phyloP scores from a whole-genome alignment of 2,329 filamentous ascomycete genomes.

The Ophiognomonia clavigignenti-juglandacearum region DNA sequence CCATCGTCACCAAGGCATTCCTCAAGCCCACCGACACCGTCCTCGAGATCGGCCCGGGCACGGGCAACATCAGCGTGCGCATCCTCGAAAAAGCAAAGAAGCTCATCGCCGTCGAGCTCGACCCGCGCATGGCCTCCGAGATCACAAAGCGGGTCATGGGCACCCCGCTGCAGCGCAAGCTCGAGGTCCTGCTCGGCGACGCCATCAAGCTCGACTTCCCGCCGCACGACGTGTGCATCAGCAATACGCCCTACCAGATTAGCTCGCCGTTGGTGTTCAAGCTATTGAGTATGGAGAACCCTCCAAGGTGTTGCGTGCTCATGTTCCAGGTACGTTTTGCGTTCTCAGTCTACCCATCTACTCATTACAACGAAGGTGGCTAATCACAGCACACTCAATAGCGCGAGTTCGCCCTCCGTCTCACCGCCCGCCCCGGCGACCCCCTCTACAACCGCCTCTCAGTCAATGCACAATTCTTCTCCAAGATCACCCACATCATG shows the following conservation, averaged over 20 bases:
- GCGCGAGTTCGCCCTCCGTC: conserved; percentile 84
- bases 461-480: conserved; percentile 91
- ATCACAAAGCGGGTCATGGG: conserved; percentile 86
- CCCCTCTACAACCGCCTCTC: conserved; percentile 85
- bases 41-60: conserved; percentile 74
- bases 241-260: conserved; percentile 75
- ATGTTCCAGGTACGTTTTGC: conserved; percentile 84
- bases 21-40: conserved; percentile 89
- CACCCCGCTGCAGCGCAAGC: conserved; percentile 73
- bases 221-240: conserved; percentile 76
- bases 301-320: conserved; percentile 79
- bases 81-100: conserved; percentile 86
- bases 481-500: conserved; percentile 65
- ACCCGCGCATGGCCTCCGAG: conserved; percentile 47
- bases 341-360: too few species aligned
- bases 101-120: conserved; percentile 79
- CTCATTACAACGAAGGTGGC: too few species aligned
- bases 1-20: conserved; percentile 74
- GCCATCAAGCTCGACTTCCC: conserved; percentile 78
- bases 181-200: conserved; percentile 87
- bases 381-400: conserved; percentile 60
- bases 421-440: conserved; percentile 85
- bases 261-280: conserved; percentile 71
- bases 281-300: conserved; percentile 74
- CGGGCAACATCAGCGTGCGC: conserved; percentile 78